Conservation (phyloP, 225 moss, liverwort and hornwort species). For the Antitrichia curtipendula region DNA sequence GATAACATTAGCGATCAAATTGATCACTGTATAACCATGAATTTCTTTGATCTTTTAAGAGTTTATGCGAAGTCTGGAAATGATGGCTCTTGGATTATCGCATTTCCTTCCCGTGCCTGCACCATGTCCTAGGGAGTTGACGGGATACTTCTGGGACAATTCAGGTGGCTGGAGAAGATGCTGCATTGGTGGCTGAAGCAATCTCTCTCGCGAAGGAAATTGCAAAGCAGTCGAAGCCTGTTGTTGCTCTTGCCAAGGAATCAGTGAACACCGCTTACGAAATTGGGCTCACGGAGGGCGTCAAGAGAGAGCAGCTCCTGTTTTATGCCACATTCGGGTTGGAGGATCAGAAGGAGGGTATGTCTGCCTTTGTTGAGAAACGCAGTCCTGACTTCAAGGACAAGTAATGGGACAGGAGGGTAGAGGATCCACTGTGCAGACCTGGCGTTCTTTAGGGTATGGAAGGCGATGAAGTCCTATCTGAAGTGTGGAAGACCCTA, state of each 20-base stretch:
- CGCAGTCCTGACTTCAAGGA: slow-evolving; percentile 62
- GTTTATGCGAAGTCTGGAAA: neutral
- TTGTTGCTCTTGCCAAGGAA: slow-evolving; percentile 72
- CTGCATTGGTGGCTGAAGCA: slow-evolving; percentile 64
- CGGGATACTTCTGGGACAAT: neutral
- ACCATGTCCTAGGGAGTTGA: neutral
- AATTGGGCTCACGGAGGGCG: slow-evolving; percentile 64
- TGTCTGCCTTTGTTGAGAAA: slow-evolving; percentile 80
- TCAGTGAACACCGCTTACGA: slow-evolving; percentile 79
- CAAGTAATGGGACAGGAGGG: slow-evolving; percentile 5
- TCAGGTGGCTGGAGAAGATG: slow-evolving; percentile 74
- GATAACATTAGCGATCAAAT: neutral
- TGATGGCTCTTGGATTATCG: neutral
- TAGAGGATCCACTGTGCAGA: neutral
- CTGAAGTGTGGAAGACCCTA: neutral
- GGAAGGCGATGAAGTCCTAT: neutral
- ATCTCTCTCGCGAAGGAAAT: slow-evolving; percentile 64
- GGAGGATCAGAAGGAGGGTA: slow-evolving; percentile 89
- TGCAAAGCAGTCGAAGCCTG: slow-evolving; percentile 61
- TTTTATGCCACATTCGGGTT: slow-evolving; percentile 69
- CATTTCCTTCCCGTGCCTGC: neutral
- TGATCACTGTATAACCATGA: neutral
- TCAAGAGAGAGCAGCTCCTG: slow-evolving; percentile 72
- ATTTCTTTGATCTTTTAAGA: neutral
- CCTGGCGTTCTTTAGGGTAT: neutral